These are phyloP conservation scores for Pseudopithomyces chartarum DNA, from an alignment of 2,329 filamentous ascomycete species.

Conservation along the genomic window DNA sequence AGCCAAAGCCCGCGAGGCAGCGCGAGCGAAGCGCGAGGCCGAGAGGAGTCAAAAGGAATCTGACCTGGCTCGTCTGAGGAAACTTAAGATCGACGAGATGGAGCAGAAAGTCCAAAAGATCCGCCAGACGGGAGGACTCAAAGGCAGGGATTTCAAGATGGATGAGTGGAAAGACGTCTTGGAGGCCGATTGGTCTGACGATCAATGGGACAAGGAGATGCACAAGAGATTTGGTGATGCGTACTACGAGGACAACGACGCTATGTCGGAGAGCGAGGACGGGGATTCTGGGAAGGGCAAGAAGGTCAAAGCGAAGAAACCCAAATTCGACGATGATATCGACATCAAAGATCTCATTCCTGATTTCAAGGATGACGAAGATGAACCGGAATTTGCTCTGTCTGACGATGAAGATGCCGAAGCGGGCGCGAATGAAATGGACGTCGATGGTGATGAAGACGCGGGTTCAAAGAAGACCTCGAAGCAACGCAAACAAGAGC, in stretches of 20 bases:
- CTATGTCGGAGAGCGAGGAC: slow-evolving; percentile 35
- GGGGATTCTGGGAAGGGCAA: slow-evolving; percentile 50
- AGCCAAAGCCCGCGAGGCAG: slow-evolving; percentile 77
- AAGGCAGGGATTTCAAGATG: slow-evolving; percentile 68
- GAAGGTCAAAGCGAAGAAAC: slow-evolving; percentile 73
- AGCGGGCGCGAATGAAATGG: slow-evolving; percentile 58
- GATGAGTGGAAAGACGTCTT: slow-evolving; percentile 86
- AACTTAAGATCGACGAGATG: slow-evolving; percentile 88
- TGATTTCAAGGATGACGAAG: slow-evolving; percentile 77
- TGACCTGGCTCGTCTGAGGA: slow-evolving; percentile 82
- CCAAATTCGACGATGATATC: slow-evolving; percentile 95
- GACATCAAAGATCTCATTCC: slow-evolving; percentile 92
- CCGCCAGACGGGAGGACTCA: slow-evolving; percentile 83
- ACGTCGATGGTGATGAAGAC: slow-evolving; percentile 40
- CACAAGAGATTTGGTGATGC: slow-evolving; percentile 82
- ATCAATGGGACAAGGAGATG: slow-evolving; percentile 92
- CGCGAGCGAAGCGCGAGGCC: slow-evolving; percentile 76
- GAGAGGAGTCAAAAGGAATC: slow-evolving; percentile 76
- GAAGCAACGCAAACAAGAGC: slow-evolving; percentile 54
- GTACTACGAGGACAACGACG: slow-evolving; percentile 79
- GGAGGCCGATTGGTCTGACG: slow-evolving; percentile 86
- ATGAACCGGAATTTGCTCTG: slow-evolving; percentile 78
- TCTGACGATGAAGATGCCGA: slow-evolving; percentile 47
- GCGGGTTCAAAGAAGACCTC: slow-evolving; percentile 46
- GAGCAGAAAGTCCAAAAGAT: slow-evolving; percentile 86